These are phyloP conservation scores for Isoetes engelmannii DNA, from an alignment of 83 land plant genomes.

Conservation along the genomic window DNA sequence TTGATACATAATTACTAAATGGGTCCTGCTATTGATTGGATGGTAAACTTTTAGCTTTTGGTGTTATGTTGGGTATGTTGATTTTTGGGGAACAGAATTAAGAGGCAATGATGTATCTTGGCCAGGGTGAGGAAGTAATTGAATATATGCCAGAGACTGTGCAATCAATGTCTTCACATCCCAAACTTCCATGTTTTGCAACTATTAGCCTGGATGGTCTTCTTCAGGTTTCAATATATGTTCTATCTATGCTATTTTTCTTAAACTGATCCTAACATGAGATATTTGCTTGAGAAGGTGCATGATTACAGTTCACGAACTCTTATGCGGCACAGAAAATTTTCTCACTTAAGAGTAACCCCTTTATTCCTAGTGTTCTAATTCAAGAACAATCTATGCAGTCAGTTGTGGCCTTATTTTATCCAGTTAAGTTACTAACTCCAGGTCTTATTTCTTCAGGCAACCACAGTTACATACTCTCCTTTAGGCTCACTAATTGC, in stretches of 20 bases:
- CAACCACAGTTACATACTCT: slow-evolving; percentile 12
- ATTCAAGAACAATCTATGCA: not conserved
- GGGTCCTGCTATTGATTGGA: not conserved
- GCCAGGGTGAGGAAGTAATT: slow-evolving; percentile 17
- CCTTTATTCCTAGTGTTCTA: not conserved
- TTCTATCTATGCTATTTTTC: not conserved
- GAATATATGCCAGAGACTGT: slow-evolving; percentile 20
- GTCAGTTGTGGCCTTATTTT: not conserved
- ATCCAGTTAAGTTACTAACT: not conserved
- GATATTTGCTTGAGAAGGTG: slow-evolving; percentile 8
- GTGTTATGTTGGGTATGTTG: not conserved
- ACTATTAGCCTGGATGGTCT: slow-evolving; percentile 8
- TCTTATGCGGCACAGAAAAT: slow-evolving; percentile 7
- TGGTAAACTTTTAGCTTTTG: not conserved
- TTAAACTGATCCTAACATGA: not conserved
- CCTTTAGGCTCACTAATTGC: slow-evolving; percentile 12
- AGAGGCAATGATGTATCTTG: not conserved
- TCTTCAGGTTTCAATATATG: slow-evolving; percentile 9
- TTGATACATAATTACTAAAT: not conserved
- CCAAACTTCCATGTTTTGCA: slow-evolving; percentile 17
- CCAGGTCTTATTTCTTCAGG: slow-evolving; percentile 7
- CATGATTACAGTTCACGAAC: slow-evolving; percentile 15
- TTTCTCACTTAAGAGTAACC: slow-evolving; percentile 11
- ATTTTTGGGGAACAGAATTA: no score
- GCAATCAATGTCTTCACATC: slow-evolving; percentile 12